Evolutionary conservation across 2,329 filamentous ascomycete genomes (phyloP).

Genomic region (Nemania sp.): DNA sequence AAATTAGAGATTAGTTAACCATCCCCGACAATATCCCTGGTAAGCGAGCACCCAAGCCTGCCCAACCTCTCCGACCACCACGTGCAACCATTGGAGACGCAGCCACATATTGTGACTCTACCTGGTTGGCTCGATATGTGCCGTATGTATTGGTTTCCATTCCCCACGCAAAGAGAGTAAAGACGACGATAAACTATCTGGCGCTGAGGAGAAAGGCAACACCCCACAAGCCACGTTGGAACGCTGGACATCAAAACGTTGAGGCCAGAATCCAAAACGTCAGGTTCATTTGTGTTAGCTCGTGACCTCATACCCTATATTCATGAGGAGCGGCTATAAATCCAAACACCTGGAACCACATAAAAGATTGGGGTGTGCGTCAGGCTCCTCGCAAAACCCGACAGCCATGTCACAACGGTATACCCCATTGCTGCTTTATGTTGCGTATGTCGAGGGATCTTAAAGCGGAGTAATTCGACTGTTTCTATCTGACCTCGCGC

Average conservation of each 20-base stretch:
- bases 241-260: not conserved
- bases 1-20: slow-evolving; percentile 23
- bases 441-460: slow-evolving; percentile 1
- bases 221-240: slow-evolving; percentile 10
- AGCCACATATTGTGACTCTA: slow-evolving; percentile 1
- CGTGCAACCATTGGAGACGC: slow-evolving; percentile 13
- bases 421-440: not conserved
- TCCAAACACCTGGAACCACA: slow-evolving; percentile 1
- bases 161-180: not conserved
- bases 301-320: not conserved
- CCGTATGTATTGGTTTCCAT: not conserved
- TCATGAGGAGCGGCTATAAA: not conserved
- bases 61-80: slow-evolving; percentile 17
- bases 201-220: not conserved
- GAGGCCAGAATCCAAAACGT: not conserved
- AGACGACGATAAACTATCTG: not conserved
- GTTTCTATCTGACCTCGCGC: not conserved
- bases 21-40: slow-evolving; percentile 8
- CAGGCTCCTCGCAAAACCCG: not conserved
- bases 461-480: not conserved
- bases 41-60: slow-evolving; percentile 14
- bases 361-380: too few species aligned
- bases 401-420: slow-evolving; percentile 2
- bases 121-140: not conserved
- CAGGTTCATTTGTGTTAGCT: slow-evolving; percentile 8